Conservation (phyloP, 2,329 filamentous ascomycete species). For the Aspergillus tanneri region DNA sequence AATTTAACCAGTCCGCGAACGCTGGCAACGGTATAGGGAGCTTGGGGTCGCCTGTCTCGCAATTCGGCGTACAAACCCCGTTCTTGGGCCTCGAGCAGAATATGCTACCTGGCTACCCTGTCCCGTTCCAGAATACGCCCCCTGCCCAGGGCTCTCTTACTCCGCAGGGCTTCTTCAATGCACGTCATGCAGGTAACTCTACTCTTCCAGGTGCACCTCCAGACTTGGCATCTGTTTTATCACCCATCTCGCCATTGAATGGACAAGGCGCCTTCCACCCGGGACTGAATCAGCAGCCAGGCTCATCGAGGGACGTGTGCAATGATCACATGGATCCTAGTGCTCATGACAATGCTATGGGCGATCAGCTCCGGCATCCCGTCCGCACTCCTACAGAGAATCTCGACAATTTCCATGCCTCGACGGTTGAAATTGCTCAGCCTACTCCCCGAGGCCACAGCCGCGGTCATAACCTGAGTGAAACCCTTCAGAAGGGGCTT, state of each 20-base stretch:
- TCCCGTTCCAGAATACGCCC: constrained; percentile 64
- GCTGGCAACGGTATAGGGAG: constrained; percentile 65
- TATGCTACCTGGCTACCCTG: constrained; percentile 66
- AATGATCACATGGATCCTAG: constrained; percentile 33
- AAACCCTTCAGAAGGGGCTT: constrained; percentile 77
- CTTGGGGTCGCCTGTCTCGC: constrained; percentile 68
- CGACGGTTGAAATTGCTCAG: constrained; percentile 55
- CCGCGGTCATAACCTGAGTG: constrained; percentile 67
- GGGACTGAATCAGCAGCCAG: constrained; percentile 24
- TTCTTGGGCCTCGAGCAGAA: constrained; percentile 59
- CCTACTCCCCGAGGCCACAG: constrained; percentile 60
- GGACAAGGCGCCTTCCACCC: constrained; percentile 46
- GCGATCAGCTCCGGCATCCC: constrained; percentile 28
- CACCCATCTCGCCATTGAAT: constrained; percentile 64
- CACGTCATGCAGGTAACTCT: constrained; percentile 50
- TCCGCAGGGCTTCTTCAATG: constrained; percentile 45
- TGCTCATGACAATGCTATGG: constrained; percentile 19
- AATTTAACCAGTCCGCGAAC: constrained; percentile 58
- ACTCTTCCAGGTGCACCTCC: constrained; percentile 49
- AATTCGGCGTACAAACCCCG: constrained; percentile 59
- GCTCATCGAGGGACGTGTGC: constrained; percentile 25
- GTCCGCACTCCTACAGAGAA: constrained; percentile 33
- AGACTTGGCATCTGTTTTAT: constrained; percentile 53
- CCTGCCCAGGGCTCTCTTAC: constrained; percentile 44
- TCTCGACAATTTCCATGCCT: constrained; percentile 43